Evolutionary conservation across 805 yeast species (phyloP).

Genomic region (Wickerhamomyces subpelliculosus): DNA sequence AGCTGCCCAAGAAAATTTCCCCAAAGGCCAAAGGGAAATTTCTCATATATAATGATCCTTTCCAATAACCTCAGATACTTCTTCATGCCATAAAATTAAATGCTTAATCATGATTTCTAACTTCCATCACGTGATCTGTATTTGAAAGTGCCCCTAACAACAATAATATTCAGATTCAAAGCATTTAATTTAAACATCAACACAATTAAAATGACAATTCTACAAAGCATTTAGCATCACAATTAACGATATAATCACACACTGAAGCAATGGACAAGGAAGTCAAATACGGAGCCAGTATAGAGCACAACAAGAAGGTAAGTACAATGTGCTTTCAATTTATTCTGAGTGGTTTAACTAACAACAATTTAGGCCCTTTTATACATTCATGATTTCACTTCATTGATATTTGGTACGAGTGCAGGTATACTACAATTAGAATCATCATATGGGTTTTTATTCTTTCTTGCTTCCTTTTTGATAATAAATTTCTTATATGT

Average conservation of each 20-base stretch:
- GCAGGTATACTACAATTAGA: slow-evolving; percentile 21
- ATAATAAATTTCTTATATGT: slow-evolving; percentile 7
- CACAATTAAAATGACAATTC: background rate
- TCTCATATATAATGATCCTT: too few relatives aligned
- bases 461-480: slow-evolving; percentile 7
- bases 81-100: too few relatives aligned
- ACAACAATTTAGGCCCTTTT: slow-evolving; percentile 8
- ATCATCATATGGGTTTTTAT: slow-evolving; percentile 15
- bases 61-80: too few relatives aligned
- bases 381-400: slow-evolving; percentile 19
- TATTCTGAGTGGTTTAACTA: background rate
- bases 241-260: too few relatives aligned
- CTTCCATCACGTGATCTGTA: too few relatives aligned
- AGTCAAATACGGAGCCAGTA: slow-evolving; percentile 14
- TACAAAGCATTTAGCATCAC: too few relatives aligned
- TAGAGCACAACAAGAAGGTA: slow-evolving; percentile 11
- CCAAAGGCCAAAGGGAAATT: too few relatives aligned
- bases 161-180: too few relatives aligned
- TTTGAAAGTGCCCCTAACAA: too few relatives aligned
- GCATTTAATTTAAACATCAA: too few relatives aligned
- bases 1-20: too few relatives aligned
- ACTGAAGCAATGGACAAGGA: slow-evolving; percentile 14
- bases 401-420: slow-evolving; percentile 15
- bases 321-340: background rate
- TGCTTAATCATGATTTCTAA: too few relatives aligned